Evolutionary conservation across 1,284 basidiomycete species (phyloP).

Genomic region (Cronartium quercuum): DNA sequence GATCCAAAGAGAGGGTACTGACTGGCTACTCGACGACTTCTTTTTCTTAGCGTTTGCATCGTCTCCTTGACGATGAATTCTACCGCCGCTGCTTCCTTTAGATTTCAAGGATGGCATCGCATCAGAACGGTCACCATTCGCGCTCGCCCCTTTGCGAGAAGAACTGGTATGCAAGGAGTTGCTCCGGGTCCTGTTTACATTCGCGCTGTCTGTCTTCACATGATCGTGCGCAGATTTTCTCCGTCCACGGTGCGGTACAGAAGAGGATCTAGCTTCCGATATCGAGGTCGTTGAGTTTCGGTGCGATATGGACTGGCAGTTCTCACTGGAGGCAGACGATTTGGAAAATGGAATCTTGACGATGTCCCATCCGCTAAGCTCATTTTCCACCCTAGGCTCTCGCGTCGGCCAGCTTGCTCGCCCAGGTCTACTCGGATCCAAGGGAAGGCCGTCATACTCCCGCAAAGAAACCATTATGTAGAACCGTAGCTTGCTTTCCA

Average conservation of each 20-base stretch:
- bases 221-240: background rate
- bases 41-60: too few species aligned
- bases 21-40: too few species aligned
- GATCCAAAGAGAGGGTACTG: too few species aligned
- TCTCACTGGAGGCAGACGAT: background rate
- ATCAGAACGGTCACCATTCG: too few species aligned
- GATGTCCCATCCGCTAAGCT: background rate
- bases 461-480: constrained; percentile 27
- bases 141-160: too few species aligned
- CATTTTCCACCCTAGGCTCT: background rate
- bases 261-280: background rate
- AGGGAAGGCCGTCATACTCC: constrained; percentile 22
- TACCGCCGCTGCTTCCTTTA: too few species aligned
- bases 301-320: background rate
- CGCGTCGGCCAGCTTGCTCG: constrained; percentile 13
- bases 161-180: too few species aligned
- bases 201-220: too few species aligned
- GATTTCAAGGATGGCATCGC: too few species aligned
- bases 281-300: background rate
- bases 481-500: constrained; percentile 23
- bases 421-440: constrained; percentile 22
- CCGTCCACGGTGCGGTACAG: background rate
- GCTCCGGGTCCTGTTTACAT: too few species aligned
- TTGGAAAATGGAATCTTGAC: background rate
- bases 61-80: too few species aligned